These are phyloP conservation scores for Cymbopogon citratus DNA, from an alignment of 176 grass and related monocot genomes.

Conservation along the genomic window DNA sequence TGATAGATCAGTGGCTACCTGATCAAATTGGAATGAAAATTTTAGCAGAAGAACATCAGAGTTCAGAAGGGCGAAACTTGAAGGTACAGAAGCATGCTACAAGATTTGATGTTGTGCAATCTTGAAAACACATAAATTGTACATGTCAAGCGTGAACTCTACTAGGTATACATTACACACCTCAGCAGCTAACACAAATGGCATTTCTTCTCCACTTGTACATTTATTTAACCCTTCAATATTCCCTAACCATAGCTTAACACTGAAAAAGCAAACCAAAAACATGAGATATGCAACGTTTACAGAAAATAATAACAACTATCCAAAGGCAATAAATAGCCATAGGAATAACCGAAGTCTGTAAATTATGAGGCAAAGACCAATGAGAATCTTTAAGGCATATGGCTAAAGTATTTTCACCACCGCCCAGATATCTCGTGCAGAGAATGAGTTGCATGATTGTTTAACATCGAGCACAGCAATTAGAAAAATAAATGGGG, in stretches of 20 bases:
- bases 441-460: background rate
- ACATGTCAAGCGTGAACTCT: background rate
- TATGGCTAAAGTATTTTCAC: background rate
- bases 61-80: background rate
- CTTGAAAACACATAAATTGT: background rate
- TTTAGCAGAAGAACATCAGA: background rate
- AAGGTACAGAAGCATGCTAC: background rate
- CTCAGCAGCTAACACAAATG: conserved; percentile 59
- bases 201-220: conserved; percentile 28
- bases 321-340: conserved; percentile 1
- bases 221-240: conserved; percentile 44
- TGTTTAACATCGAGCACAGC: background rate
- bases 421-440: background rate
- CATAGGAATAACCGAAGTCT: conserved; percentile 5
- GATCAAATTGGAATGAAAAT: conserved; percentile 16
- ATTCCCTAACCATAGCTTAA: conserved; percentile 79
- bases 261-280: conserved; percentile 44
- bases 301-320: background rate
- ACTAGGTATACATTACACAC: conserved; percentile 28
- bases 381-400: background rate
- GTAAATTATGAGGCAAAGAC: background rate
- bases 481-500: background rate
- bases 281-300: conserved; percentile 3
- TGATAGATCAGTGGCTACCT: conserved; percentile 36
- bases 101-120: background rate